Base-by-base conservation (phyloP, 129 eudicot species). In the Centella asiatica region DNA sequence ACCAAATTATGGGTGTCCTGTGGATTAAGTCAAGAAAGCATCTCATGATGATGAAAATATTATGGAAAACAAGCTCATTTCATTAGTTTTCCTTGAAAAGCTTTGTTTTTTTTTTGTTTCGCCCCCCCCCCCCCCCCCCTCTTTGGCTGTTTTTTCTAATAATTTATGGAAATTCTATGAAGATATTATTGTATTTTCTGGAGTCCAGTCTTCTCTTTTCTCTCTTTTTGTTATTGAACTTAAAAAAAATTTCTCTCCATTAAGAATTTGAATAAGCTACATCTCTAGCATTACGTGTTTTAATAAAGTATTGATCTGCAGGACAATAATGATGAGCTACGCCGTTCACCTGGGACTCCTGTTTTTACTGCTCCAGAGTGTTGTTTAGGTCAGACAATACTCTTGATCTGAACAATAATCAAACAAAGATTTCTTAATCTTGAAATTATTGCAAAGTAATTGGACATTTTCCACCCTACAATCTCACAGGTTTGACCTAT, bases 281-380 rank as follows among this genome's bases (percentile, higher is more conserved):
- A 55, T 2, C 4, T 39, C 44, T 10, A 11, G 63, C 42, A 46
- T 13, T 2, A 12, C 6, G 11, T 15, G 39, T 58, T 58, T 28
- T 58, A 58, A 34, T 58, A 6, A 58, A 34, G 45, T 39, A 13
- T 5, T 51, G 49, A 44, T 64, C 18, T 64, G 68, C 51, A 92
- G 98, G 94, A 80, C 69, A 88, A 77, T 63, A 92, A 87, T 36
- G 98, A 92, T 48, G 94, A 84, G 77, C 89, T 92, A 62, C 85
- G 98, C 17, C 95, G 98, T 51, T 87, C 98, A 45, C 98, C 98
- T 61, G 98, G 98, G 20, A 92, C 98, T 61, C 98, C 98, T 52
- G 98, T 87, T 49, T 87, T 92, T 31, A 92, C 98, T 71, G 98
- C 98, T 67, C 98, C 98, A 0, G 98, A 92, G 69, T 92, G 98